These are phyloP conservation scores for Saccharomycopsis sp. DNA, from an alignment of 805 yeast genomes.

Conservation along the genomic window DNA sequence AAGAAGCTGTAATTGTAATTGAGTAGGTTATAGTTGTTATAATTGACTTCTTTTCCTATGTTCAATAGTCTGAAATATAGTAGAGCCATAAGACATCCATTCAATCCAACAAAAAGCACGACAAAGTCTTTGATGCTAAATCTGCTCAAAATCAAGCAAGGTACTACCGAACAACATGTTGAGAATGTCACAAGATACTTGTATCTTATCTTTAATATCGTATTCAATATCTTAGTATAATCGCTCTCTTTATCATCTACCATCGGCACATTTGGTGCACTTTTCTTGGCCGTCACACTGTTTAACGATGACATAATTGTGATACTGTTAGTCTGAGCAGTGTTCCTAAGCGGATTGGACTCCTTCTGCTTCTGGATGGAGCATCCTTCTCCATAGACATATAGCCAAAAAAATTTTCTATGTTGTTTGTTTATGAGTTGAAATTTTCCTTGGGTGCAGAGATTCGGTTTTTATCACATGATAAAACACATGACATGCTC, in stretches of 20 bases:
- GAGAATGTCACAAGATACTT: constrained; percentile 10
- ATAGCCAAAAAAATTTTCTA: no score
- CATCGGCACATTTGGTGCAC: background rate
- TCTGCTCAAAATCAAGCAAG: constrained; percentile 4
- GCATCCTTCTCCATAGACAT: no score
- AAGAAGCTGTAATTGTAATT: constrained; percentile 5
- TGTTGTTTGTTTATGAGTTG: no score
- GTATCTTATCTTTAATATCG: constrained; percentile 10
- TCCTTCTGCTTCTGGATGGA: no score
- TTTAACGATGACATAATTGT: background rate
- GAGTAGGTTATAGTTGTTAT: constrained; percentile 1
- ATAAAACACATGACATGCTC: no score
- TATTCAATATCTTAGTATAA: constrained; percentile 7
- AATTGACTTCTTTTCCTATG: constrained; percentile 8
- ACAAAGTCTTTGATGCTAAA: constrained; percentile 4
- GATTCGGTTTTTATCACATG: no score
- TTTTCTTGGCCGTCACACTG: background rate
- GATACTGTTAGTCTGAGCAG: no score
- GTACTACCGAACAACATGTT: constrained; percentile 2
- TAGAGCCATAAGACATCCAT: background rate
- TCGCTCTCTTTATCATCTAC: constrained; percentile 1
- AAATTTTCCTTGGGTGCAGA: no score
- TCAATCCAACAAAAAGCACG: constrained; percentile 4
- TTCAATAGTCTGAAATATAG: constrained; percentile 3
- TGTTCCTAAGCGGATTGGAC: no score